Percentiles rank a stretch among this genome's conserved stretches.
Conservation (phyloP, 1,284 basidiomycete genomes). For the Apiotrichum sp. region DNA sequence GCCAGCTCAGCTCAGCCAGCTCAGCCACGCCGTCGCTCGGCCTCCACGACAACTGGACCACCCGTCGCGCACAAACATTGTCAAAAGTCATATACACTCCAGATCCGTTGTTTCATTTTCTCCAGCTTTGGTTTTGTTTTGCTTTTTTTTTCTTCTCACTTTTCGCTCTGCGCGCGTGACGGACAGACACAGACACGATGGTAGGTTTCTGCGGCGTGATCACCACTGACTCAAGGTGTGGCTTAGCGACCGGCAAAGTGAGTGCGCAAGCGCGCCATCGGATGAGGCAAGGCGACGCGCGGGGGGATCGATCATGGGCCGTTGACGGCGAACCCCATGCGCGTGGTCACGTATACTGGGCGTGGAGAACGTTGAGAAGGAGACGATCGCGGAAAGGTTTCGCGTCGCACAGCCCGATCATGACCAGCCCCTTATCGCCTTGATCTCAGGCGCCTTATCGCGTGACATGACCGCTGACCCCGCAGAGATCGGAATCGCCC, state of each 20-base stretch:
- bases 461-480: background rate
- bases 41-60: no score
- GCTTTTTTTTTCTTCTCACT: background rate
- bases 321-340: background rate
- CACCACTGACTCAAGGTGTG: constrained; percentile 51
- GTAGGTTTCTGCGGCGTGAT: background rate
- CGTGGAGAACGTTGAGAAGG: no score
- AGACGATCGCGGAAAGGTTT: no score
- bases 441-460: background rate
- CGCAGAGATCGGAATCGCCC: constrained; percentile 87
- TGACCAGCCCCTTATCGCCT: no score
- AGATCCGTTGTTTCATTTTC: no score
- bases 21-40: no score
- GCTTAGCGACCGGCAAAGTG: constrained; percentile 64
- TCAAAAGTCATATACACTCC: no score
- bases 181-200: background rate
- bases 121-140: no score
- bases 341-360: background rate
- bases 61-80: no score
- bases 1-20: no score
- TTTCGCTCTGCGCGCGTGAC: background rate
- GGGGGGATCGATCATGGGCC: background rate
- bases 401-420: no score
- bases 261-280: constrained; percentile 17
- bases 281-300: no score